Evolutionary conservation across 2,329 filamentous ascomycete species (phyloP).

Genomic region (Annulohypoxylon truncatum): DNA sequence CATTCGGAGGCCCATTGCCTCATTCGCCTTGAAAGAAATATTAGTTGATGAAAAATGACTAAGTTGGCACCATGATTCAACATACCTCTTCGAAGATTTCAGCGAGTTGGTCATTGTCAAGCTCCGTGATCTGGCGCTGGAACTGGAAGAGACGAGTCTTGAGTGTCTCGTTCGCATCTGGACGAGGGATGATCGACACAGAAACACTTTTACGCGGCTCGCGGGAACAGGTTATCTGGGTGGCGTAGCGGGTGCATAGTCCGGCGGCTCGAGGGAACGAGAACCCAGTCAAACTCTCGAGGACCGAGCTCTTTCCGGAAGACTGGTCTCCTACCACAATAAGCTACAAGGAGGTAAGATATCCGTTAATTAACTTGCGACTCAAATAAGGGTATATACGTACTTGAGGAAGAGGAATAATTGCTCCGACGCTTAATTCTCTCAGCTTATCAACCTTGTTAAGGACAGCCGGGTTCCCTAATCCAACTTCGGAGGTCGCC

Average conservation of each 20-base stretch:
- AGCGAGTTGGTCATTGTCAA: neutral
- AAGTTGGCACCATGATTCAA: neutral
- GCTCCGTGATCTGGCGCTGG: neutral
- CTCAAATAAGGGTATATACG: neutral
- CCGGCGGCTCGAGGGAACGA: conserved; percentile 42
- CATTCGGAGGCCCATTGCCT: neutral
- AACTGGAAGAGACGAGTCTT: neutral
- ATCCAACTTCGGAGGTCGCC: neutral
- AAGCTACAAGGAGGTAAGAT: conserved; percentile 59
- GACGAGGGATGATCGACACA: conserved; percentile 5
- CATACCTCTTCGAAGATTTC: conserved; percentile 2
- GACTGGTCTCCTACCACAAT: conserved; percentile 80
- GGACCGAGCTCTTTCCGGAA: conserved; percentile 78
- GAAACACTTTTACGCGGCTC: neutral
- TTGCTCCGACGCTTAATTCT: conserved; percentile 42
- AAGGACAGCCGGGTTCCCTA: conserved; percentile 40
- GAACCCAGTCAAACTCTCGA: conserved; percentile 64
- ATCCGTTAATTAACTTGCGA: neutral
- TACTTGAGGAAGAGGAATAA: conserved; percentile 44
- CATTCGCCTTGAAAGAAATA: neutral
- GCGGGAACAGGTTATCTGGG: conserved; percentile 38
- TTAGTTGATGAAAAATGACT: neutral
- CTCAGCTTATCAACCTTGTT: conserved; percentile 47
- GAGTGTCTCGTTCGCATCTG: neutral
- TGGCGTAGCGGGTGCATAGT: conserved; percentile 47